These are phyloP conservation scores for Diospyros kaki DNA, from an alignment of 148 eudicot species.

Conservation along the genomic window DNA sequence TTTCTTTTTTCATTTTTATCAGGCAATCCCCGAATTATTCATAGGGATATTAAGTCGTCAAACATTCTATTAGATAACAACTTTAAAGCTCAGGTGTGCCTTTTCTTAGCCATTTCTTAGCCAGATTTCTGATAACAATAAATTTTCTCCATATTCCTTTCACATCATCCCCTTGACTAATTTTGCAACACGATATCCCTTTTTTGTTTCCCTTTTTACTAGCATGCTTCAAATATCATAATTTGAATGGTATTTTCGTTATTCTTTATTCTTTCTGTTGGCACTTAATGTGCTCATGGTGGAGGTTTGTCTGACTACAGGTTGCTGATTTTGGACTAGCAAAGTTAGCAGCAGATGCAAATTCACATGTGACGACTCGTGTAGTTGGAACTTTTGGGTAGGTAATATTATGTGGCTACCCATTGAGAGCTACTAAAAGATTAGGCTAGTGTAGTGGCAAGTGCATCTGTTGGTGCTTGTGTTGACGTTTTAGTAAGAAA, in stretches of 20 bases:
- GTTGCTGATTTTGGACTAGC: constrained; percentile 84
- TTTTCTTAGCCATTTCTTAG: constrained; percentile 14
- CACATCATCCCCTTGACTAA: not conserved
- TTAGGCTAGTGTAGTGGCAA: not conserved
- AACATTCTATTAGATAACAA: constrained; percentile 74
- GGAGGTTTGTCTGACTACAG: constrained; percentile 21
- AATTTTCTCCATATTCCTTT: constrained; percentile 8
- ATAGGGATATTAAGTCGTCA: constrained; percentile 77
- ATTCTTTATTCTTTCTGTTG: not conserved
- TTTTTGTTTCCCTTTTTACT: not conserved
- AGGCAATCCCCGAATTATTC: constrained; percentile 82
- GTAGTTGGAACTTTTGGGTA: constrained; percentile 89
- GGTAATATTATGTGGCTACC: constrained; percentile 7
- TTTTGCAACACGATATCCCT: not conserved
- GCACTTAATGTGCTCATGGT: not conserved
- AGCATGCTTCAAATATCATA: not conserved
- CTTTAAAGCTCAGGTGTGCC: constrained; percentile 77
- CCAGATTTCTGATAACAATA: not conserved
- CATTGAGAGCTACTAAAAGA: not conserved
- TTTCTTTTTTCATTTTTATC: constrained; percentile 19
- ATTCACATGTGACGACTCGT: constrained; percentile 69
- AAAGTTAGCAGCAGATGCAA: constrained; percentile 54
- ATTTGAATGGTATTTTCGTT: not conserved
- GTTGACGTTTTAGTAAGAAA: not conserved
- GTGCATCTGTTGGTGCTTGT: not conserved